Base-by-base conservation (phyloP, 139 green algal genomes). In the Astrephomene gubernaculifera region DNA sequence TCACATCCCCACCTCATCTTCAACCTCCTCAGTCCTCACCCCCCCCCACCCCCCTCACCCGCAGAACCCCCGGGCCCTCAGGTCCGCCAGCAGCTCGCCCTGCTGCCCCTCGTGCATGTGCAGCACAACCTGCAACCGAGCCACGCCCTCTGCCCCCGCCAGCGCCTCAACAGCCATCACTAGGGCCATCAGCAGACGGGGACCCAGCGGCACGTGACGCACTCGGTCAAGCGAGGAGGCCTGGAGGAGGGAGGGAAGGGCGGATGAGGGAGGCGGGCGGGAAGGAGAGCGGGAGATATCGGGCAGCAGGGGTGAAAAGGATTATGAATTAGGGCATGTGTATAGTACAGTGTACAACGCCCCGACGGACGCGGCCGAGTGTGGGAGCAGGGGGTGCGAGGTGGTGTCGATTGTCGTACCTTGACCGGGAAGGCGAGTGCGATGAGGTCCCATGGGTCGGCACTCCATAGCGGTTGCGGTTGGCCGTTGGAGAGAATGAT, bases 381-480 rank as follows among this genome's bases (percentile, higher is more conserved):
- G n/a, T n/a, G 31, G 21, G 57, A 67, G 12, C 63, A 41, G 29
- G 63, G 10, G n/a, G 35, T 49, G 7, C 19, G 35, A 2, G 35
- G 65, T 45, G 65, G 10, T 29, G 35, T 8, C 25, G 17, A 67
- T 31, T 29, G 60, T 22, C 33, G 21, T 43, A 80, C 69, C 73
- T 79, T 83, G 10, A 45, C 83, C 17, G 83, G 83, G 61, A 80
- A 70, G 2, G 60, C 41, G 9, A 49, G 27, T 53, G 83, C 63
- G 22, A 88, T 71, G 41, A 88, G 67, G 43, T 88, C 83, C 83
- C 83, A 88, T 7, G 83, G 83, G 73, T 88, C 83, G 12, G 83
- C 67, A 36, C 44, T 83, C 72, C 72, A 88, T 35, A 83, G 60
- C 44, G 79, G 9, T 27, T 39, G 38, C 9, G 61, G 27, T 22